A percentile compares a stretch with the other conserved stretches of the same genome.
These are phyloP conservation scores for Pyrenochaeta sp. DNA, from an alignment of 2,329 filamentous ascomycete genomes.

Conservation along the genomic window DNA sequence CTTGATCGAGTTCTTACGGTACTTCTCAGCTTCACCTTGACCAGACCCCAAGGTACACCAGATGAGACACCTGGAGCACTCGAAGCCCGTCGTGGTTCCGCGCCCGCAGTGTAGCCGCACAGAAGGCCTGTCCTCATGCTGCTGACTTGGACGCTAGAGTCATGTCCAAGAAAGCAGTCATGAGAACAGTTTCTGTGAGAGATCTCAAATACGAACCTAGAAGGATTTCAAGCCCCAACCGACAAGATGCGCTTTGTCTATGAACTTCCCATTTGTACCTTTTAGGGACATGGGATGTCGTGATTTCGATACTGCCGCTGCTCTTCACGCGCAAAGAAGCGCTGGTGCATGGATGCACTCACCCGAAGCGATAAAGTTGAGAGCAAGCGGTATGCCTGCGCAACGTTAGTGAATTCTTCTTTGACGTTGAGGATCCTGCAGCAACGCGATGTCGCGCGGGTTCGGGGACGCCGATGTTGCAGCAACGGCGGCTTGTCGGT, in stretches of 20 bases:
- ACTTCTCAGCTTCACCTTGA: constrained; percentile 83
- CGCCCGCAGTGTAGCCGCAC: constrained; percentile 83
- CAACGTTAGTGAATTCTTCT: constrained; percentile 34
- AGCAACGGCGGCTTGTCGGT: constrained; percentile 13
- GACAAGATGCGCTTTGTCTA: constrained; percentile 21
- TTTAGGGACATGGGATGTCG: constrained; percentile 13
- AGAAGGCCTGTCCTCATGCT: constrained; percentile 34
- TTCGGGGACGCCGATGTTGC: constrained; percentile 7
- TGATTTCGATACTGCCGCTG: constrained; percentile 69
- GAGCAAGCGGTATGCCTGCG: constrained; percentile 77
- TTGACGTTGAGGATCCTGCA: neutral
- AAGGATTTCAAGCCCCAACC: constrained; percentile 28
- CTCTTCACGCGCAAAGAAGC: constrained; percentile 54
- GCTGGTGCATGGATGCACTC: constrained; percentile 65
- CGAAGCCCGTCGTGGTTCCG: constrained; percentile 59
- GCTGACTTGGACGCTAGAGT: neutral
- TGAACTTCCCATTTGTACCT: constrained; percentile 7
- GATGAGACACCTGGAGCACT: constrained; percentile 9
- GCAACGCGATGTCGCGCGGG: constrained; percentile 8
- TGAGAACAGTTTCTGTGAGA: constrained; percentile 39
- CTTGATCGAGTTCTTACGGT: constrained; percentile 98
- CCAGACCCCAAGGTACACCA: constrained; percentile 7
- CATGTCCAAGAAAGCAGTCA: constrained; percentile 4
- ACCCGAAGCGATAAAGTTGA: constrained; percentile 93
- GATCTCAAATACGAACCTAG: constrained; percentile 54